phyloP scores from a whole-genome alignment of 2,329 filamentous ascomycete species.

The Penicillium rolfsii region DNA sequence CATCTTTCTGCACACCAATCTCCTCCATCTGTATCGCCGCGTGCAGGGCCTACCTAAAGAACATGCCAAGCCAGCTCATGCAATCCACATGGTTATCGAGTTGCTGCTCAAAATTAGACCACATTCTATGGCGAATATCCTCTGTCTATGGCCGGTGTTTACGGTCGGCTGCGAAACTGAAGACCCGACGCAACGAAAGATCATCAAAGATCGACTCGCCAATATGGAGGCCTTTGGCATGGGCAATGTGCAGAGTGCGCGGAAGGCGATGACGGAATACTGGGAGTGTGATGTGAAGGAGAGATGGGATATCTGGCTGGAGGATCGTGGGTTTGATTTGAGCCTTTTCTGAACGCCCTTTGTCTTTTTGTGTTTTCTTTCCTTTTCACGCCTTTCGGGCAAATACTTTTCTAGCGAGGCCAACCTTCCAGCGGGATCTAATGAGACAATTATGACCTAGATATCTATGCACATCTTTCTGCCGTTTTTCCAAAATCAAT shows the following conservation, averaged over 20 bases:
- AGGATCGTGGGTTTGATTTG: constrained; percentile 8
- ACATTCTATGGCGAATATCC: constrained; percentile 10
- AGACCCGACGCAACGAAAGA: constrained; percentile 6
- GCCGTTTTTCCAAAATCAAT: background rate
- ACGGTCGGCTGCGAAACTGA: constrained; percentile 14
- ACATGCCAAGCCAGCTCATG: constrained; percentile 12
- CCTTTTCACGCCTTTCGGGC: background rate
- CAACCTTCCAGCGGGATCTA: background rate
- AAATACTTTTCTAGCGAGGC: background rate
- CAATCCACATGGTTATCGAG: constrained; percentile 12
- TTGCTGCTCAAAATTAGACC: constrained; percentile 9
- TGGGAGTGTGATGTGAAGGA: constrained; percentile 12
- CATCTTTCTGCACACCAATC: constrained; percentile 8
- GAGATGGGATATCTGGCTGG: constrained; percentile 14
- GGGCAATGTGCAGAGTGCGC: constrained; percentile 13
- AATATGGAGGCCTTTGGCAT: constrained; percentile 12
- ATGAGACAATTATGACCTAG: background rate
- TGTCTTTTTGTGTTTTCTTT: background rate
- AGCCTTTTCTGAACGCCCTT: constrained; percentile 7
- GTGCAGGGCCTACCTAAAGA: constrained; percentile 12
- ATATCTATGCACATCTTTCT: background rate
- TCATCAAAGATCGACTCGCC: constrained; percentile 5
- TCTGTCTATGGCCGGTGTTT: constrained; percentile 11
- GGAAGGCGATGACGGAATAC: constrained; percentile 13
- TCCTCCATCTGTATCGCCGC: constrained; percentile 10